Percentiles rank a stretch among this genome's conserved stretches.
Evolutionary conservation across 2,329 filamentous ascomycete genomes (phyloP).

Genomic region (Cladophialophora chaetospira): DNA sequence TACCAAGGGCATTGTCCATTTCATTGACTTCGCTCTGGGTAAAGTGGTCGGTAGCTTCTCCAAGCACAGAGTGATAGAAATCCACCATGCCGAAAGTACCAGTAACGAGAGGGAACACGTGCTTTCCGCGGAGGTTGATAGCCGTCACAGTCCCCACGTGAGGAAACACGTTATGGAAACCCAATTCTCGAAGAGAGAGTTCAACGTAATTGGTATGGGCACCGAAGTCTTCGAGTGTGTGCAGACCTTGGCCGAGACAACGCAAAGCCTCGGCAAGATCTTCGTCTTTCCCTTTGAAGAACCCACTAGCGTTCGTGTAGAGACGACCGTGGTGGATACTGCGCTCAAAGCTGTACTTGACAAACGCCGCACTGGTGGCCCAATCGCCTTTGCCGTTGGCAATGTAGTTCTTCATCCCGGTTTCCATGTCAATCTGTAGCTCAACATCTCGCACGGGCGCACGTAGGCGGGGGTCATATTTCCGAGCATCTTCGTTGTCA

Average conservation of each 20-base stretch:
- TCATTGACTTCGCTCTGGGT: constrained; percentile 83
- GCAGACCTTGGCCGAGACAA: constrained; percentile 73
- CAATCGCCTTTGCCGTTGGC: constrained; percentile 84
- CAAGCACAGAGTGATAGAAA: constrained; percentile 75
- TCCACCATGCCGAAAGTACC: constrained; percentile 76
- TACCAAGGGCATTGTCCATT: constrained; percentile 72
- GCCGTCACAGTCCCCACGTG: constrained; percentile 70
- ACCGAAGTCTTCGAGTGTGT: constrained; percentile 76
- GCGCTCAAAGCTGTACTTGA: constrained; percentile 72
- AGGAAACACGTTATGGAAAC: constrained; percentile 68
- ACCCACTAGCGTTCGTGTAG: constrained; percentile 66
- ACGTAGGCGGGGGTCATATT: constrained; percentile 78
- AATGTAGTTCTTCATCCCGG: constrained; percentile 99
- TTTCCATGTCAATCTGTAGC: constrained; percentile 70
- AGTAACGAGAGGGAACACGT: constrained; percentile 74
- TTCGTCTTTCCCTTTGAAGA: constrained; percentile 65
- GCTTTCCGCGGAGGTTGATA: constrained; percentile 65
- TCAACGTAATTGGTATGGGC: constrained; percentile 85
- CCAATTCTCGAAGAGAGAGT: constrained; percentile 72
- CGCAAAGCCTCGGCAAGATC: constrained; percentile 80
- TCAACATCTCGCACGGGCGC: constrained; percentile 73
- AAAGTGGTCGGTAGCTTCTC: constrained; percentile 80
- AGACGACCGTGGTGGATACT: constrained; percentile 76
- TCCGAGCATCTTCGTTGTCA: constrained; percentile 80
- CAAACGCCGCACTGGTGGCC: constrained; percentile 86